A percentile compares a stretch with the other conserved stretches of the same genome.
Evolutionary conservation across 2,329 filamentous ascomycete genomes (phyloP).

Genomic region (Fusarium agapanthi): DNA sequence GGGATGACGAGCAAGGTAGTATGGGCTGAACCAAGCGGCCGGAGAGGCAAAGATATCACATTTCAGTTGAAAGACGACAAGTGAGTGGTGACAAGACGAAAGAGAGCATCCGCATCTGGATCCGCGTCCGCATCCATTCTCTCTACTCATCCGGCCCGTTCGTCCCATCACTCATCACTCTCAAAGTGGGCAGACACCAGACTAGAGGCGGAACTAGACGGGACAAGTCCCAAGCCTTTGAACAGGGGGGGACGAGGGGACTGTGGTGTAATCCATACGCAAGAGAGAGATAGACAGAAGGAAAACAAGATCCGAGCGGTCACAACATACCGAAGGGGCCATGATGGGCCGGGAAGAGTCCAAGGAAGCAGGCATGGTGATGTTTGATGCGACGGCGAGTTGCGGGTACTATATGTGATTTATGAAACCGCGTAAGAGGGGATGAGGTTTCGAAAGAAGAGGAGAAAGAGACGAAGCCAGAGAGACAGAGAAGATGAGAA

Average conservation of each 20-base stretch:
- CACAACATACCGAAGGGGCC: conserved; percentile 66
- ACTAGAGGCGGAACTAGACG: conserved; percentile 28
- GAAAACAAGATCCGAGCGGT: conserved; percentile 28
- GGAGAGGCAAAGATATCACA: conserved; percentile 14
- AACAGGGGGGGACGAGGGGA: background rate
- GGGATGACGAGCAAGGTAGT: conserved; percentile 11
- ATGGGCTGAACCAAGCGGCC: conserved; percentile 30
- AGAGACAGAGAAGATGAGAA: background rate
- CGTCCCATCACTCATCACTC: background rate
- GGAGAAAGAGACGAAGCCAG: conserved; percentile 1
- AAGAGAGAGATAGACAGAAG: background rate
- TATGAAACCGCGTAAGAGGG: conserved; percentile 18
- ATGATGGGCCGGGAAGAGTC: conserved; percentile 70
- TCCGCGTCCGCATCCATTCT: background rate
- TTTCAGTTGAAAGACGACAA: conserved; percentile 19
- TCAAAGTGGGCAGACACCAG: conserved; percentile 29
- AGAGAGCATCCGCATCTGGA: background rate
- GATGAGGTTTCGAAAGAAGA: conserved; percentile 18
- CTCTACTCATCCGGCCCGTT: background rate
- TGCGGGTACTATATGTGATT: conserved; percentile 13
- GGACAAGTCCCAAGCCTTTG: conserved; percentile 9
- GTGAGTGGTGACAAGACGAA: background rate
- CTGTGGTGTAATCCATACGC: background rate
- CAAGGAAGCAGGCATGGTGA: conserved; percentile 64
- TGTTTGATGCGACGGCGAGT: conserved; percentile 33